Conservation (phyloP, 2,329 filamentous ascomycete species). For the Trichophyton verrucosum region DNA sequence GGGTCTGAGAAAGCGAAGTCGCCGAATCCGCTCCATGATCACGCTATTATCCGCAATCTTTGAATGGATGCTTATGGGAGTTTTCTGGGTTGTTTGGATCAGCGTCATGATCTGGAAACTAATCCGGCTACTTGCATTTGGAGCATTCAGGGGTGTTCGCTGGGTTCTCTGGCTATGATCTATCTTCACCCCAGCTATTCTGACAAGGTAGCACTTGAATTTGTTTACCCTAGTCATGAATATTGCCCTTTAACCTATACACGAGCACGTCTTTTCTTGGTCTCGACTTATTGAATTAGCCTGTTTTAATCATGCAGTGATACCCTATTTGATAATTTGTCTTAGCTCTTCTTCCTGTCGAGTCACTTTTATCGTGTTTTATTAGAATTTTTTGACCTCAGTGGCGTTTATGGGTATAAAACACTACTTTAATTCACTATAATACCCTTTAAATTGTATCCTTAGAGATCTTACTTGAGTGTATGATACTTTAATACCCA, state of each 20-base stretch:
- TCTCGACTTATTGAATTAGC: background rate
- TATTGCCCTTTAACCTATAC: too few relatives aligned
- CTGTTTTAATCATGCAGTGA: background rate
- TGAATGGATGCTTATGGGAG: constrained; percentile 75
- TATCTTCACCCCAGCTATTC: background rate
- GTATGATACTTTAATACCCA: background rate
- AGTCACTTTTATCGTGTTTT: background rate
- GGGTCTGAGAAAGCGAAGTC: constrained; percentile 58
- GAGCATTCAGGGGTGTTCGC: constrained; percentile 46
- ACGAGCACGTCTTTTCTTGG: too few relatives aligned
- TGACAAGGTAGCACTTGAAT: background rate
- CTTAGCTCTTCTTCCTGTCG: background rate
- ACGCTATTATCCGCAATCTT: constrained; percentile 67
- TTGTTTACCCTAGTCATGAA: too few relatives aligned
- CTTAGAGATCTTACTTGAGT: background rate
- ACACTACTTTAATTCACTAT: background rate
- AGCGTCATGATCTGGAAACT: constrained; percentile 65
- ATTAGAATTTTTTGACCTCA: background rate
- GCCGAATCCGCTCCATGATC: constrained; percentile 63
- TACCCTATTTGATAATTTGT: background rate
- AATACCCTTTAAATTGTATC: background rate
- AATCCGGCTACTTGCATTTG: constrained; percentile 50
- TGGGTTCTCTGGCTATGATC: constrained; percentile 76
- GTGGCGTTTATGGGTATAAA: background rate
- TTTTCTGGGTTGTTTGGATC: constrained; percentile 93